phyloP scores from a whole-genome alignment of 257 asterid genomes.

The Fraxinus anomala region DNA sequence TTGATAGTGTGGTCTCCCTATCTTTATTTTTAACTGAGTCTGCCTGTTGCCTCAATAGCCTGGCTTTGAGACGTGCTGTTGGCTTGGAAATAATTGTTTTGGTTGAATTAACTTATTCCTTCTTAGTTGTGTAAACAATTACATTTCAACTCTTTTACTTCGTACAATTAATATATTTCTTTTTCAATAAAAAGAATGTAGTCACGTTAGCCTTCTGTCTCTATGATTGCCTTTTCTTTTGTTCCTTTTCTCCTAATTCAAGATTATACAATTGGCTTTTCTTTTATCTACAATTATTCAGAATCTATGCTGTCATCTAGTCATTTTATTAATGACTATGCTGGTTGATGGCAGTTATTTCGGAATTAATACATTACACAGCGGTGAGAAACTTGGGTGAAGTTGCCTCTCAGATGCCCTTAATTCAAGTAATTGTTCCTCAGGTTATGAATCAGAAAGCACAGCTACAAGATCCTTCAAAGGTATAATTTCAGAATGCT shows the following conservation, averaged over 20 bases:
- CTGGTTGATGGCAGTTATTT: conserved; percentile 63
- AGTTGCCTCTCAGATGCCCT: conserved; percentile 81
- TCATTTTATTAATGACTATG: neutral
- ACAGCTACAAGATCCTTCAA: conserved; percentile 86
- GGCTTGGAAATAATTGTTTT: neutral
- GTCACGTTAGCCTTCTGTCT: neutral
- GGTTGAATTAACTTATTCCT: too few species aligned
- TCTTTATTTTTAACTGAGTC: neutral
- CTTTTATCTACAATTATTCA: conserved; percentile 5
- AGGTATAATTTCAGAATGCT: conserved; percentile 54
- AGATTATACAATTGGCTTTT: neutral
- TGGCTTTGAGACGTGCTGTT: neutral
- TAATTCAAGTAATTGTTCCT: conserved; percentile 91
- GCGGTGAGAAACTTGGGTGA: conserved; percentile 65
- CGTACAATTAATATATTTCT: too few species aligned
- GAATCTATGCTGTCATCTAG: neutral
- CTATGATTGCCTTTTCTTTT: neutral
- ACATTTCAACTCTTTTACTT: neutral
- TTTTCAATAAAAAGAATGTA: neutral
- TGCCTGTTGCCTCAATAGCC: neutral
- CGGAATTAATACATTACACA: conserved; percentile 91
- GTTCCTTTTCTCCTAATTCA: neutral
- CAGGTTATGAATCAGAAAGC: conserved; percentile 80
- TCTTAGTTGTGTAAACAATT: neutral
- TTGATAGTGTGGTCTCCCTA: neutral